Evolutionary conservation across 306 rosid genomes (phyloP).

Genomic region (Hippophae rhamnoides): DNA sequence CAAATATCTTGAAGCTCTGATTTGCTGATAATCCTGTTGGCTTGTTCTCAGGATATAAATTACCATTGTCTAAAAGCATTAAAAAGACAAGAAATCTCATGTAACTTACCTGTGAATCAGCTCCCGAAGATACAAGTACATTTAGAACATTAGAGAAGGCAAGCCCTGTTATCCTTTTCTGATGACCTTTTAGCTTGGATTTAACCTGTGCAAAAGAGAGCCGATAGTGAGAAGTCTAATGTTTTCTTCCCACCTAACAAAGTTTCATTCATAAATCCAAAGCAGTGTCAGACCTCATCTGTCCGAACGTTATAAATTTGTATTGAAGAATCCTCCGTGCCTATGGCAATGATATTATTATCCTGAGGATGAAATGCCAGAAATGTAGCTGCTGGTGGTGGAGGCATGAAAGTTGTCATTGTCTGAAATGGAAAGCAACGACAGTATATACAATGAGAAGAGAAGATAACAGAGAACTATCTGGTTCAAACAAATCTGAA

Average conservation of each 20-base stretch:
- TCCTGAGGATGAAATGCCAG: constrained; percentile 99
- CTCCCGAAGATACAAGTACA: constrained; percentile 98
- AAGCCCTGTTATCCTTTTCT: constrained; percentile 97
- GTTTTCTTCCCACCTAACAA: constrained; percentile 4
- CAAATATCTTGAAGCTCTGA: constrained; percentile 2
- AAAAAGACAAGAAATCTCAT: constrained; percentile 3
- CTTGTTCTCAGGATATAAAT: background rate
- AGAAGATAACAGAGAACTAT: background rate
- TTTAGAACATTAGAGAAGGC: constrained; percentile 81
- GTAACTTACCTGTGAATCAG: constrained; percentile 88
- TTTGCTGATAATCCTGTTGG: background rate
- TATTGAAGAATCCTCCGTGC: constrained; percentile 95
- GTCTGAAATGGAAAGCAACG: constrained; percentile 50
- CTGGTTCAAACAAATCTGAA: too few relatives aligned
- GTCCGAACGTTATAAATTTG: constrained; percentile 95
- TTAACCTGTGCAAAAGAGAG: constrained; percentile 53
- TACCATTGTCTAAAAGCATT: too few relatives aligned
- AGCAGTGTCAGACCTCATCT: constrained; percentile 61
- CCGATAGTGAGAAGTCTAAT: constrained; percentile 6
- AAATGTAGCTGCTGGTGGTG: constrained; percentile 98
- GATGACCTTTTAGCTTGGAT: constrained; percentile 93
- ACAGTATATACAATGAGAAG: constrained; percentile 13
- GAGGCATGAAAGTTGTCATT: constrained; percentile 98
- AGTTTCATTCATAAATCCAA: constrained; percentile 6
- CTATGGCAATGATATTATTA: constrained; percentile 95